Base-by-base conservation (phyloP, 495 filamentous ascomycete genomes). In the Aspergillus cristatus region DNA sequence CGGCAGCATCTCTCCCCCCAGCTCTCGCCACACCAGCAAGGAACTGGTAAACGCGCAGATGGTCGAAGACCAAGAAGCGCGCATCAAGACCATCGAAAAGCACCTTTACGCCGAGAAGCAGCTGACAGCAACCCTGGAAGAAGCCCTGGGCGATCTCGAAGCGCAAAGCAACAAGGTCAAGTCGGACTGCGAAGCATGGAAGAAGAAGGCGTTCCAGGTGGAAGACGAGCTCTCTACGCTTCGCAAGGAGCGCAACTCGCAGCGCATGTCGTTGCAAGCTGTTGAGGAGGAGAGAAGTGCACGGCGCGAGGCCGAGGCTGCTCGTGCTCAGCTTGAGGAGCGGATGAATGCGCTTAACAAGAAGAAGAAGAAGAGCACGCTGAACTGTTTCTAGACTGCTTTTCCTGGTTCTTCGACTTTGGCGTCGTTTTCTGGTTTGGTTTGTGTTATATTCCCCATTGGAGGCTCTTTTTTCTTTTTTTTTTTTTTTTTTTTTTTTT, bases 91-190 rank as follows among this genome's bases (percentile, higher is more conserved):
- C 16, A 94, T 98, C 45, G 91, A 97, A 68, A 95, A 95, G 68
- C 88, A 97, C 54, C 75, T 98, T 20, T 82, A 81, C 43, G 89
- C 93, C 17, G 91, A 98, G 68, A 95, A 94, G 57, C 90, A 97
- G 53, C 79, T 98, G 17, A 97, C 90, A 4, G 76, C 82, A 14
- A 95, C 88, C 20, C 72, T 98, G 22, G 91, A 98, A 55, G 90
- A 97, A 63, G 93, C 91, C 16, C 73, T 98, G 28, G 86, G 85
- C 6, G 93, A 97, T 51, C 79, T 97, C 13, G 91, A 98, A 60
- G 67, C 74, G 34, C 84, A 90, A 46, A 82, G 78, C 53, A 88
- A 82, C 60, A 85, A 85, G 64, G 75, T 82, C 61, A 93, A 89
- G 69, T 55, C 62, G 12, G 91, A 98, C 54, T 77, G 81, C 55